Evolutionary conservation across 495 filamentous ascomycete genomes (phyloP), one percentile per base, ranked within the genome.

Genomic region (Podospora anserina): DNA sequence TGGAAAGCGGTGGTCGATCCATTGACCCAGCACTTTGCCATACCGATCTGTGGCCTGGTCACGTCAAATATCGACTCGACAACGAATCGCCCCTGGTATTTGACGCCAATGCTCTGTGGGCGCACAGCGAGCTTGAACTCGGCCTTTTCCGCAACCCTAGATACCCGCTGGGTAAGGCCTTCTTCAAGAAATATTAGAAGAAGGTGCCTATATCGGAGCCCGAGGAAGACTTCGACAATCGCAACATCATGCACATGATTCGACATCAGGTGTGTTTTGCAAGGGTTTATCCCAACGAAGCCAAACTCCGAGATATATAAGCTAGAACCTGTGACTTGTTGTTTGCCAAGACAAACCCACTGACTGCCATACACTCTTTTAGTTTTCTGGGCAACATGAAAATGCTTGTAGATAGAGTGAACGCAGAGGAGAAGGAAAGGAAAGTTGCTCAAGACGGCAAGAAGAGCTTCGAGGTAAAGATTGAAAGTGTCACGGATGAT

Each of bases 51-150:
- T 83, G 80, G 79, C 78, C 83, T 19, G 82, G 74, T 0, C 84
- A 84, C 64, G 74, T 79, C 56, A 81, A 78, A 11, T 74, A 76
- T 26, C 71, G 77, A 66, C 61, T 66, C 4, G 69, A 76, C 20
- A 77, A 72, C 15, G 76, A 74, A 6, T 69, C 73, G 15, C 65
- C 78, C 19, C 69, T 79, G 23, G 72, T 85, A 7, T 86, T 80
- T 65, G 83, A 86, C 70, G 75, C 83, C 0, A 77, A 76, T 64
- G 75, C 69, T 13, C 79, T 79, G 66, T 87, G 81, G 71, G 83
- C 77, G 0, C 83, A 87, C 63, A 82, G 85, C 56, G 84, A 86
- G 72, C 80, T 81, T 75, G 79, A 79, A 39, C 68, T 80, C 0
- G 78, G 67, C 18, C 71, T 78, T 20, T 80, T 77, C 55, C 71